These are phyloP conservation scores for Hypoxylon sp. DNA, from an alignment of 2,329 filamentous ascomycete genomes.

Conservation along the genomic window DNA sequence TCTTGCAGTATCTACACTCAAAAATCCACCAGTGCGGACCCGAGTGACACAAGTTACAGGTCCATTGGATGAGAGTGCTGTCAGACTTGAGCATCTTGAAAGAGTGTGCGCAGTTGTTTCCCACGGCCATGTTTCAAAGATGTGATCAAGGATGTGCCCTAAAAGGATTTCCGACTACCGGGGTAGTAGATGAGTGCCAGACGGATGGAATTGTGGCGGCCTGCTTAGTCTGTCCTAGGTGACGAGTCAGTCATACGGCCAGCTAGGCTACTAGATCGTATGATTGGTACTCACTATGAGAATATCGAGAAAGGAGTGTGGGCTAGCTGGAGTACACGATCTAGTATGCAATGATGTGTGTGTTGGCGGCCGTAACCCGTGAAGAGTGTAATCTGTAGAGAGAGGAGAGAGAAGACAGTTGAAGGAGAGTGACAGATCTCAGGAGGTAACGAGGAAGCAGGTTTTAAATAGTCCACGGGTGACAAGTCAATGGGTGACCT, in stretches of 20 bases:
- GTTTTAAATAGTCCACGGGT: conserved; percentile 45
- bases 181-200: conserved; percentile 23
- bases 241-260: conserved; percentile 24
- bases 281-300: conserved; percentile 31
- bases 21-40: conserved; percentile 79
- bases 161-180: conserved; percentile 27
- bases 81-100: conserved; percentile 79
- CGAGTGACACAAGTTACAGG: conserved; percentile 74
- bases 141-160: conserved; percentile 29
- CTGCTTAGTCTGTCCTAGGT: conserved; percentile 30
- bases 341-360: conserved; percentile 14
- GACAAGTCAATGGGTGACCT: conserved; percentile 34
- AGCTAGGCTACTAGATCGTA: conserved; percentile 6
- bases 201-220: conserved; percentile 10
- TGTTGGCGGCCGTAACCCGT: conserved; percentile 11
- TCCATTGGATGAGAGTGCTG: conserved; percentile 75
- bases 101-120: conserved; percentile 71
- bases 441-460: conserved; percentile 39
- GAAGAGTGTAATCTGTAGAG: conserved; percentile 11
- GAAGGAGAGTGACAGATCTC: conserved; percentile 2
- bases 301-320: conserved; percentile 13
- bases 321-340: conserved; percentile 1
- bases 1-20: conserved; percentile 78
- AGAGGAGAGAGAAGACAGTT: conserved; percentile 3
- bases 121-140: conserved; percentile 65